phyloP scores from a whole-genome alignment of 371 early-diverging fungal species.

The Mortierella sp. region DNA sequence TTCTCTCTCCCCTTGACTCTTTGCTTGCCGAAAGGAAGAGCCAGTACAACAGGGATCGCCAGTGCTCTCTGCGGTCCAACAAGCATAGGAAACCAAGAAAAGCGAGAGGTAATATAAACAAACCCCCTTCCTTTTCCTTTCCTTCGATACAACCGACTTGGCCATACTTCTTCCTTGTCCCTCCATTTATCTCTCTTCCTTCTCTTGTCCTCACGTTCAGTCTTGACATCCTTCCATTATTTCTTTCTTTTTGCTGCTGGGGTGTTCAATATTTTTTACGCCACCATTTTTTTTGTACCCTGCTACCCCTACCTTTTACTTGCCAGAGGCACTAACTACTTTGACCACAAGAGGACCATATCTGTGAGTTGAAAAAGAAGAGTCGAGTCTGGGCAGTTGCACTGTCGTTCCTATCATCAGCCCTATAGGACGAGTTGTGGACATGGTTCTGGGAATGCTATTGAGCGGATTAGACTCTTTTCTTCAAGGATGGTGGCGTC shows the following conservation, averaged over 20 bases:
- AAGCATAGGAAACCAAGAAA: not conserved
- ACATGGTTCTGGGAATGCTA: not conserved
- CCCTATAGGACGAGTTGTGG: not conserved
- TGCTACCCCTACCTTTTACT: not conserved
- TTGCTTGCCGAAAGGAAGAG: not conserved
- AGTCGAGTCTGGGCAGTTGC: not conserved
- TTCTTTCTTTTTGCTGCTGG: not conserved
- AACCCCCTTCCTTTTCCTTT: not conserved
- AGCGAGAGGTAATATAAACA: not conserved
- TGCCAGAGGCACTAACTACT: not conserved
- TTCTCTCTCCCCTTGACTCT: not conserved
- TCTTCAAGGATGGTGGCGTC: not conserved
- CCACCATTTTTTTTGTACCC: constrained; percentile 6
- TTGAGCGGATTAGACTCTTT: not conserved
- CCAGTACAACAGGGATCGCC: not conserved
- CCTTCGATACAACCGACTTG: not conserved
- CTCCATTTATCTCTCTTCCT: not conserved
- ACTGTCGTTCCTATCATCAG: not conserved
- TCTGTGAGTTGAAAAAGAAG: not conserved
- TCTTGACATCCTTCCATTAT: not conserved
- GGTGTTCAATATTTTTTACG: not conserved
- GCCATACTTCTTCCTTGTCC: not conserved
- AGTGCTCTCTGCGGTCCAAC: not conserved
- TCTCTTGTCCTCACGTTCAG: not conserved
- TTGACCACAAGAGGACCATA: not conserved